Percentiles rank a stretch among this genome's conserved stretches.
Conservation (phyloP, 441 rosid species). For the Rhodomyrtus psidioides region DNA sequence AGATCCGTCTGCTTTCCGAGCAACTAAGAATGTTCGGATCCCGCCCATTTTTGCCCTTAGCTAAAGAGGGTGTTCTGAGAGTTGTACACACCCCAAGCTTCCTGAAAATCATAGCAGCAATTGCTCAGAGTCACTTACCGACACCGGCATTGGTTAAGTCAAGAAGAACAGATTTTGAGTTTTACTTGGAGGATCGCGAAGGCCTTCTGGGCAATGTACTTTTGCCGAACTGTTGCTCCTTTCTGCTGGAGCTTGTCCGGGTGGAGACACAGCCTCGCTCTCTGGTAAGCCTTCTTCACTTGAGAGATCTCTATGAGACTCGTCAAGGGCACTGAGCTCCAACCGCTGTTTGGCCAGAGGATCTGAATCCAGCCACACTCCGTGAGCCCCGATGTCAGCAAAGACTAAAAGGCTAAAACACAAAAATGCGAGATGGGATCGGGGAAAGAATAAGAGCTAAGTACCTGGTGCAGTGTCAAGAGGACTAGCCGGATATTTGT, state of each 20-base stretch:
- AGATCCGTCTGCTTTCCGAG: neutral
- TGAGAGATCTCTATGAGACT: conserved; percentile 60
- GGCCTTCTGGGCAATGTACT: conserved; percentile 59
- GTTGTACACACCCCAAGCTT: conserved; percentile 50
- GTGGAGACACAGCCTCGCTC: conserved; percentile 87
- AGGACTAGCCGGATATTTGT: conserved; percentile 61
- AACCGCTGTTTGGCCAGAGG: conserved; percentile 69
- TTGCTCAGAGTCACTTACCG: neutral
- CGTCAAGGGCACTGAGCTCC: conserved; percentile 50
- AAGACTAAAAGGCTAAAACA: neutral
- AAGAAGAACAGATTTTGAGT: neutral
- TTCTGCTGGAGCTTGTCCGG: conserved; percentile 93
- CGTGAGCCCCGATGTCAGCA: neutral
- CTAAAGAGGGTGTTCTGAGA: conserved; percentile 32
- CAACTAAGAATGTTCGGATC: neutral
- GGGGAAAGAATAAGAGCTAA: neutral
- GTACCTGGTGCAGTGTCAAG: conserved; percentile 72
- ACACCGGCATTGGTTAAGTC: neutral
- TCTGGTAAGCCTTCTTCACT: conserved; percentile 90
- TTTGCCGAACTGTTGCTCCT: conserved; percentile 57
- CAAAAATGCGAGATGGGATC: neutral
- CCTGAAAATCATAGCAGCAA: conserved; percentile 14
- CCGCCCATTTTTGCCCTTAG: neutral
- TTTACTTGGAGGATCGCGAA: conserved; percentile 78
- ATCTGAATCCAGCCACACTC: conserved; percentile 28